phyloP scores from a whole-genome alignment of 768 basidiomycete species.

The Collybia mongolica region DNA sequence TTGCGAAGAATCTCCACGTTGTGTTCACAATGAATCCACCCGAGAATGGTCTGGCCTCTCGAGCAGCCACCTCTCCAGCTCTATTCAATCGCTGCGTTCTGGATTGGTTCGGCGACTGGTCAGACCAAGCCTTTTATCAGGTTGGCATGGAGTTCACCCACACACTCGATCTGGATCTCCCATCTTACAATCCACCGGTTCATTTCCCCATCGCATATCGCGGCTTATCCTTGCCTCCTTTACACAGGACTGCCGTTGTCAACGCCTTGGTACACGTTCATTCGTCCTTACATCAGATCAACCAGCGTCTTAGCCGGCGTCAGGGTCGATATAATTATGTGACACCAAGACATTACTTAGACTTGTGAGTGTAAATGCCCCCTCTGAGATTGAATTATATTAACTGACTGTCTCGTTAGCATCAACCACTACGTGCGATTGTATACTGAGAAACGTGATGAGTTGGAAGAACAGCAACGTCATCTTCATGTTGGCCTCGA shows the following conservation, averaged over 20 bases:
- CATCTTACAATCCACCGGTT: constrained; percentile 74
- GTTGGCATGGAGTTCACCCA: constrained; percentile 97
- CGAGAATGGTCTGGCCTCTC: constrained; percentile 90
- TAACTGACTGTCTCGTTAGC: constrained; percentile 39
- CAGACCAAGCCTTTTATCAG: constrained; percentile 97
- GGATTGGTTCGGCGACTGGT: constrained; percentile 99
- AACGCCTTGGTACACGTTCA: constrained; percentile 95
- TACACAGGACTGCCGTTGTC: constrained; percentile 87
- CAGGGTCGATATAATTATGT: constrained; percentile 97
- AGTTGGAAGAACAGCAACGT: constrained; percentile 97
- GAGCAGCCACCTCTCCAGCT: constrained; percentile 96
- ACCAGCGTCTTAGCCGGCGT: constrained; percentile 82
- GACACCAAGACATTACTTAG: constrained; percentile 96
- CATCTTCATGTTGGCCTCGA: constrained; percentile 98
- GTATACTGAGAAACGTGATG: constrained; percentile 94
- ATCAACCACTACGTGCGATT: constrained; percentile 97
- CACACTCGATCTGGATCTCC: constrained; percentile 87
- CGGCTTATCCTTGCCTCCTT: constrained; percentile 78
- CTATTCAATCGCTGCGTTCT: constrained; percentile 98
- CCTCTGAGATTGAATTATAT: not conserved
- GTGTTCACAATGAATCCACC: constrained; percentile 99
- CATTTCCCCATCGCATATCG: constrained; percentile 91
- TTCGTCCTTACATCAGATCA: constrained; percentile 84
- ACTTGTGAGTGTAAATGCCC: constrained; percentile 72
- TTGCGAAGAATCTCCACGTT: constrained; percentile 96